Evolutionary conservation across 2,329 filamentous ascomycete species (phyloP).

Genomic region (Cadophora sp.): DNA sequence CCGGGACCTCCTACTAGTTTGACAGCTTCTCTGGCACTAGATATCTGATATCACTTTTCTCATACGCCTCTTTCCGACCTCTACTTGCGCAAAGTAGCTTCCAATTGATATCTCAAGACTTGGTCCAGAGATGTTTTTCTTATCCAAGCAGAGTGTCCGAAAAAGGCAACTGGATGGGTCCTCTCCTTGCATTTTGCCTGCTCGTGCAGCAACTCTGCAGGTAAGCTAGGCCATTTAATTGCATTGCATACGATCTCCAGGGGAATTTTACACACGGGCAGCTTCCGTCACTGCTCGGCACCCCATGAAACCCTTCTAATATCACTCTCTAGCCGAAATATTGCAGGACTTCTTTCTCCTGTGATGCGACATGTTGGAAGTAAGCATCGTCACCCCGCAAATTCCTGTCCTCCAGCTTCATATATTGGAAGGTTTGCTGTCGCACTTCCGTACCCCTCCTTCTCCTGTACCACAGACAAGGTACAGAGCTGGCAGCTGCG

Average conservation of each 20-base stretch:
- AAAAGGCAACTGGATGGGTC: constrained; percentile 1
- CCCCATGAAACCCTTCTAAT: constrained; percentile 11
- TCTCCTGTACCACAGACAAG: not conserved
- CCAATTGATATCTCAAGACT: not conserved
- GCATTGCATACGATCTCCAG: constrained; percentile 1
- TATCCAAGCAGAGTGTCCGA: not conserved
- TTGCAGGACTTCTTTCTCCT: not conserved
- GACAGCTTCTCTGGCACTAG: not conserved
- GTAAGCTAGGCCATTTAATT: not conserved
- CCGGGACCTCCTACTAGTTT: not conserved
- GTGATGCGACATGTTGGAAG: not conserved
- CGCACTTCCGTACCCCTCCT: not conserved
- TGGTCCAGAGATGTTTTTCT: not conserved
- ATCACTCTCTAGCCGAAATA: not conserved
- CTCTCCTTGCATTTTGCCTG: not conserved
- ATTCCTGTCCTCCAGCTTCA: not conserved
- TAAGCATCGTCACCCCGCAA: not conserved
- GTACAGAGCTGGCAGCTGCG: not conserved
- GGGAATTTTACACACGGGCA: not conserved
- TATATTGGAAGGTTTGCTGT: not conserved
- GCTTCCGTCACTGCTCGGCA: not conserved
- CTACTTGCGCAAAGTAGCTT: not conserved
- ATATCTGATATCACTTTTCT: not conserved
- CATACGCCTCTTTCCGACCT: not conserved
- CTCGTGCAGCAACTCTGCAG: constrained; percentile 9